phyloP scores from a whole-genome alignment of 2,329 filamentous ascomycete genomes.

The Epichloe typhina region DNA sequence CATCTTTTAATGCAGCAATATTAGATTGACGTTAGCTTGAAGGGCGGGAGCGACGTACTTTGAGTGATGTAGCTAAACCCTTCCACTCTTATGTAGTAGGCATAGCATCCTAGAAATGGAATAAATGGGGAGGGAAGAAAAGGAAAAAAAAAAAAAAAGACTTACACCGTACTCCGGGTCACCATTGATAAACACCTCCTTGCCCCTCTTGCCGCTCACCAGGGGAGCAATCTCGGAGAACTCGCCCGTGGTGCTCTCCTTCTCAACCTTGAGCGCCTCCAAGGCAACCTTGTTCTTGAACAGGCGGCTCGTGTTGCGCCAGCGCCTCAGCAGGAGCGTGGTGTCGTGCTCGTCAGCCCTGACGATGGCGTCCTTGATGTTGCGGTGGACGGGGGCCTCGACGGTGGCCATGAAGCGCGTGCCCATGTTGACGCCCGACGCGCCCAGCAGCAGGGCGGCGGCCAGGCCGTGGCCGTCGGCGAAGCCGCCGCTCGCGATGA shows the following conservation, averaged over 20 bases:
- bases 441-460: constrained; percentile 77
- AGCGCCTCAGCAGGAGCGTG: constrained; percentile 71
- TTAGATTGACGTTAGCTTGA: no score
- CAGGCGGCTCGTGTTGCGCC: constrained; percentile 83
- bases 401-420: constrained; percentile 95
- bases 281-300: constrained; percentile 83
- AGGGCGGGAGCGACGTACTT: no score
- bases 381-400: constrained; percentile 81
- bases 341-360: constrained; percentile 83
- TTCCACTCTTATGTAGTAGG: no score
- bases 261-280: constrained; percentile 71
- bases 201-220: constrained; percentile 81
- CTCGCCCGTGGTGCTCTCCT: constrained; percentile 68
- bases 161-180: constrained; percentile 81
- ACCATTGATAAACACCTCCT: constrained; percentile 83
- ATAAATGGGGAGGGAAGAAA: not conserved
- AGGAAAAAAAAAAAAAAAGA: constrained; percentile 12
- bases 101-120: no score
- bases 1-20: no score
- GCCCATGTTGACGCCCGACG: constrained; percentile 96
- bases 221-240: constrained; percentile 79
- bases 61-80: no score
- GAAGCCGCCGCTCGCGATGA: constrained; percentile 92
- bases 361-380: constrained; percentile 91
- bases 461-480: constrained; percentile 89